Evolutionary conservation across 148 eudicot genomes (phyloP), one percentile per base, ranked within the genome.

Genomic region (Pouteria glomerata): DNA sequence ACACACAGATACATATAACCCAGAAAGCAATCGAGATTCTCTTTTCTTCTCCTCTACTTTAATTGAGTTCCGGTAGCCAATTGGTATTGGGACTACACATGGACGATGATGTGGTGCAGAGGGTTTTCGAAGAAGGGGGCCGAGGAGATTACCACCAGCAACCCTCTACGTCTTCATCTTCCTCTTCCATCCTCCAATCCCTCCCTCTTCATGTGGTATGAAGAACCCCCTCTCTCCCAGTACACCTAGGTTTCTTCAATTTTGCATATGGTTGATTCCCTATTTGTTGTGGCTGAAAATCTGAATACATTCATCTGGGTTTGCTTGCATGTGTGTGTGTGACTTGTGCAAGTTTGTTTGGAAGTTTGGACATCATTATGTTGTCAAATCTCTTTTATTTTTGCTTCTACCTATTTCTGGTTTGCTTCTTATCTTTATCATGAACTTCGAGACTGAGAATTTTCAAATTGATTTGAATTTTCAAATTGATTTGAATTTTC

Each of bases 191-290:
- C 66, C 96, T 96, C 61, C 99, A 96, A 74, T 91, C 99, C 35
- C 97, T 96, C 37, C 96, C 99, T 75, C 92, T 96, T 57, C 99
- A 92, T 75, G 97, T 88, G 88, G 99, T 96, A 84, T 45, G 76
- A 51, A 70, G 15, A 14, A 16, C 18, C 30, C 4, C 23, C 35
- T 29, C 53, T 34, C 24, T 39, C 23, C 24, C 62, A 0, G 44
- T 64, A 39, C 45, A 23, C 41, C n/a, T 57, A 31, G 72, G 77
- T 66, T 44, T 42, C 11, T 66, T 53, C n/a, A 74, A 27, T 30
- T 48, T 24, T 33, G 16, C 39, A 18, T 6, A 57, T 39, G 34
- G 15, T 57, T n/a, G 73, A 30, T 70, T 70, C 26, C 2, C 31
- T 35, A n/a, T 35, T 34, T 11, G 0, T 37, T 21, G 8, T 3